Evolutionary conservation across 2,329 filamentous ascomycete species (phyloP).

Genomic region (Neurospora sp.): DNA sequence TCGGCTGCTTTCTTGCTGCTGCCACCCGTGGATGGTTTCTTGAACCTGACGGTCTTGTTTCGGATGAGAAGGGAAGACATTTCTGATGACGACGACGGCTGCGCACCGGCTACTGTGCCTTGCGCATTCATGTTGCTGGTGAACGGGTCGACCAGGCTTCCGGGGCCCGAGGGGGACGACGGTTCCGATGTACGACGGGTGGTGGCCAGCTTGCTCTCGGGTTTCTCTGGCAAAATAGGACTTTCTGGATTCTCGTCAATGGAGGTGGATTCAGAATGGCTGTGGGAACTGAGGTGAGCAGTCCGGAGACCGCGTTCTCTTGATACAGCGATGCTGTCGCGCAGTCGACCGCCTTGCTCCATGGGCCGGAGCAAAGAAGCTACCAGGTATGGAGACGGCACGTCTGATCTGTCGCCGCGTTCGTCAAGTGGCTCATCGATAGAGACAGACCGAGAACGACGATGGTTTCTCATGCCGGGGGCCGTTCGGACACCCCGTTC

Average conservation of each 20-base stretch:
- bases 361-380: background rate
- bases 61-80: background rate
- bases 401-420: constrained; percentile 2
- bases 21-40: background rate
- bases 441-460: background rate
- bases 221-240: background rate
- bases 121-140: background rate
- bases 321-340: constrained; percentile 20
- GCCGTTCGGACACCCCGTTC: constrained; percentile 9
- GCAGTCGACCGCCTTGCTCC: constrained; percentile 10
- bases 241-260: background rate
- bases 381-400: background rate
- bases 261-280: background rate
- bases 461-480: background rate
- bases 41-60: background rate
- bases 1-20: background rate
- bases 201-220: background rate
- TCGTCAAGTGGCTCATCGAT: constrained; percentile 8
- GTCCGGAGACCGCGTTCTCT: constrained; percentile 12
- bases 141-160: background rate
- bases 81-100: background rate
- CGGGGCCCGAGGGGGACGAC: constrained; percentile 8
- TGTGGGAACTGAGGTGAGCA: background rate
- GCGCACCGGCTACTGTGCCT: constrained; percentile 1
- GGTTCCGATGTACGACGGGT: background rate